Evolutionary conservation across 805 yeast genomes (phyloP).

Genomic region (Metschnikowia drakensbergensis): DNA sequence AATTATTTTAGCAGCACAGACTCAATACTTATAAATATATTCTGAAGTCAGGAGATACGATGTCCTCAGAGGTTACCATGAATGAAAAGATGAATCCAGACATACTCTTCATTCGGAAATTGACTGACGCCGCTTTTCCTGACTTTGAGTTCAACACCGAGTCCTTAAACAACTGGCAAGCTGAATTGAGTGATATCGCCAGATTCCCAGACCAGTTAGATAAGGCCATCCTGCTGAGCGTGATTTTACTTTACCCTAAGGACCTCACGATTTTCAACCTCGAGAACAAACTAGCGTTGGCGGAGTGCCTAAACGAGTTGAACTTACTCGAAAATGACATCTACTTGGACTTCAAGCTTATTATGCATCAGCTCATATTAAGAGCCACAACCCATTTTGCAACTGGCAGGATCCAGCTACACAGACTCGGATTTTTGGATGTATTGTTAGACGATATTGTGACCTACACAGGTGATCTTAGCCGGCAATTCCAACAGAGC

Average conservation of each 20-base stretch:
- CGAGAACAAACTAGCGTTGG: conserved; percentile 11
- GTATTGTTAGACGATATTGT: conserved; percentile 22
- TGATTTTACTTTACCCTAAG: conserved; percentile 19
- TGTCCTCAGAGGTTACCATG: neutral
- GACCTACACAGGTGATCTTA: conserved; percentile 4
- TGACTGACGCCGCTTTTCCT: conserved; percentile 17
- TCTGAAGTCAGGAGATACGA: neutral
- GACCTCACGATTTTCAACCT: conserved; percentile 6
- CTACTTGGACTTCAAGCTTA: conserved; percentile 28
- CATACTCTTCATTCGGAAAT: conserved; percentile 2
- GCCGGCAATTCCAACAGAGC: conserved; percentile 17
- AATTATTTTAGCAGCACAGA: neutral
- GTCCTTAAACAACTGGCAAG: conserved; percentile 34
- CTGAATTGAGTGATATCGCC: conserved; percentile 28
- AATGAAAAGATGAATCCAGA: conserved; percentile 1
- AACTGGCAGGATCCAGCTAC: conserved; percentile 23
- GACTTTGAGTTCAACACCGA: conserved; percentile 25
- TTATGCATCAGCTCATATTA: conserved; percentile 25
- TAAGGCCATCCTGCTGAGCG: conserved; percentile 23
- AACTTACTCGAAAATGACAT: conserved; percentile 20
- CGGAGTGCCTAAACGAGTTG: conserved; percentile 12
- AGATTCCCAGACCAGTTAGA: conserved; percentile 20
- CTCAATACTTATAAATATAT: neutral
- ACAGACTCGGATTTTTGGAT: conserved; percentile 18
- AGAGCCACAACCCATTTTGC: conserved; percentile 23